Base-by-base conservation (phyloP, 352 stramenopile species). In the Globisporangium camurandrum region DNA sequence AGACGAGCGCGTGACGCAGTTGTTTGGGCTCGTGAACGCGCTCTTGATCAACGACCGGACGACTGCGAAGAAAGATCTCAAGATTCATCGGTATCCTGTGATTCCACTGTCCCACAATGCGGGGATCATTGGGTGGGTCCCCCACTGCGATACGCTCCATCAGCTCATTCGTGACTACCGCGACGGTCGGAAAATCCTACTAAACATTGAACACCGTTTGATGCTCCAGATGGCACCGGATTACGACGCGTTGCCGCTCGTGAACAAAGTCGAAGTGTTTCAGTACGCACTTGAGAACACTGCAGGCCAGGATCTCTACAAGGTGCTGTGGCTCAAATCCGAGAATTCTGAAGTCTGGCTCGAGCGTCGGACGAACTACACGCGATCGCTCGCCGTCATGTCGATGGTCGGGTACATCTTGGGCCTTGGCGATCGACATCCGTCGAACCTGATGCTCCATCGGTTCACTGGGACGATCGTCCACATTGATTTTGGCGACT, bases 381-480 rank as follows among this genome's bases (percentile, higher is more conserved):
- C 96, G 31, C 77, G 95, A 1, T 96, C 92, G 28, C 69, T 99
- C 33, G 97, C 97, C 2, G 96, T 99, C 8, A 99, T 99, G 96
- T 98, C 86, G 31, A 99, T 99, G 88, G 97, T 88, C 2, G 77
- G 77, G 16, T 99, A 99, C 64, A 99, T 99, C 51, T 69, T 99
- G 50, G 97, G 97, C 7, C 84, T 99, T 23, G 97, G 97, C 4
- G 97, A 99, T 78, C 79, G 97, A 9, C 97, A 99, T 72, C 96
- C 96, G n/a, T 98, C 84, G 12, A 99, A 99, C 66, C 69, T 99
- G 16, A 99, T 99, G 97, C 67, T 99, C 2, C 95, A 99, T 71
- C 82, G 97, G 34, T 85, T 97, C 44, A 98, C 92, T n/a, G 96
- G 96, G 23, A 95, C 67, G 39, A 95, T 99, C 36, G 72, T 99